Base-by-base conservation (phyloP, 306 rosid genomes). In the Crotalaria pallida region DNA sequence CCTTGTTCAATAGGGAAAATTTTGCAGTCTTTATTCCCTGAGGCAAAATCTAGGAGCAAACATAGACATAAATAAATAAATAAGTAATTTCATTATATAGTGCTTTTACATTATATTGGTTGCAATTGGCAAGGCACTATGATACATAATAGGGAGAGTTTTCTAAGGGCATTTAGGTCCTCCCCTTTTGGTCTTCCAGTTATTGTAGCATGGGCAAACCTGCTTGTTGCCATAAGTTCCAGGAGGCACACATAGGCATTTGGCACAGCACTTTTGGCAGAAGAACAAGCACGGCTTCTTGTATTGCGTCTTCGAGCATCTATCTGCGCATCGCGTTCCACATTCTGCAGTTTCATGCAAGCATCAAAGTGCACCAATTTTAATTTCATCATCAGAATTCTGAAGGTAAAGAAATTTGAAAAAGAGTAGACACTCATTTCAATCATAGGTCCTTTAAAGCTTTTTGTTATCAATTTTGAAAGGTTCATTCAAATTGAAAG, bases 141-240 rank as follows among this genome's bases (percentile, higher is more conserved):
- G 44, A 31, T 7, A 44, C 17, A 3, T 27, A 52, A 49, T 17
- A 12, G 11, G 3, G 10, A 19, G 38, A 19, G 3, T 12, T 21
- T 10, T 41, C 73, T 38, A 85, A 58, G 90, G 90, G 76, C 90
- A 86, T 67, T 86, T 86, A 61, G 90, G 90, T 36, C 87, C 90
- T 58, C 90, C 90, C 56, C 80, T 74, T 67, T 86, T 86, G 78
- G 90, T 86, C 82, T 86, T 86, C 90, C 90, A 86, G 70, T 83
- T 78, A 27, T 86, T 78, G 58, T 86, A 86, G 82, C 90, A 83
- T 78, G 90, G 87, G 58, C 87, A 86, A 17, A 63, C 63, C 41
- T 80, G 85, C 79, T 86, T 86, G 81, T 86, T 86, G 43, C 90
- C 87, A 27, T 83, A 86, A n/a, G 87, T 80, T 4, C 90, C 87